phyloP scores from a whole-genome alignment of 352 stramenopile genomes.

The Blastocystis sp. region DNA sequence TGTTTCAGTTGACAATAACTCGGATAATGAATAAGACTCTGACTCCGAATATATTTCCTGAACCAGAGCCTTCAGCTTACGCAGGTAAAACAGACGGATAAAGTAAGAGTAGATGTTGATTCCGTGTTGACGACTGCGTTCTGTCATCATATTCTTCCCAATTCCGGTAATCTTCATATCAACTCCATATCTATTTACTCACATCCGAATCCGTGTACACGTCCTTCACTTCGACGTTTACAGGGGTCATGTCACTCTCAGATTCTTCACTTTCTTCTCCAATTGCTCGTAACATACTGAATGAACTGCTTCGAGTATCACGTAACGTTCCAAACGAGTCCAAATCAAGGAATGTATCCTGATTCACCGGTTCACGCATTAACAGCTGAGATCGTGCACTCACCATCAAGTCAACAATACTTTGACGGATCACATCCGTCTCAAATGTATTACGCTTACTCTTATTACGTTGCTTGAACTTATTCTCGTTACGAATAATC shows the following conservation, averaged over 20 bases:
- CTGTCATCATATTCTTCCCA: constrained; percentile 57
- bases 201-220: background rate
- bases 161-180: constrained; percentile 25
- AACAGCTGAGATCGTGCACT: constrained; percentile 68
- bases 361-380: background rate
- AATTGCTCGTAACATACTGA: background rate
- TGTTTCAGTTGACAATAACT: background rate
- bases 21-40: background rate
- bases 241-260: background rate
- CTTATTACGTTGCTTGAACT: constrained; percentile 74
- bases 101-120: constrained; percentile 29
- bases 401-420: constrained; percentile 81
- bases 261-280: constrained; percentile 33
- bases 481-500: constrained; percentile 82
- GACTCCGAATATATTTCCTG: background rate
- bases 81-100: constrained; percentile 35
- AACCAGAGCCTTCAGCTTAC: background rate
- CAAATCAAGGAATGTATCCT: constrained; percentile 28
- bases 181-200: too few relatives aligned
- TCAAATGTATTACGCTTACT: constrained; percentile 77
- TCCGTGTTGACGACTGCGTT: background rate
- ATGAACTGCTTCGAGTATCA: background rate
- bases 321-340: constrained; percentile 27
- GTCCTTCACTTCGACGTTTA: background rate
- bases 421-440: constrained; percentile 76